A percentile compares a stretch with the other conserved stretches of the same genome.
Conservation (phyloP, 2,329 filamentous ascomycete species). For the Aspergillus novoparasiticus region DNA sequence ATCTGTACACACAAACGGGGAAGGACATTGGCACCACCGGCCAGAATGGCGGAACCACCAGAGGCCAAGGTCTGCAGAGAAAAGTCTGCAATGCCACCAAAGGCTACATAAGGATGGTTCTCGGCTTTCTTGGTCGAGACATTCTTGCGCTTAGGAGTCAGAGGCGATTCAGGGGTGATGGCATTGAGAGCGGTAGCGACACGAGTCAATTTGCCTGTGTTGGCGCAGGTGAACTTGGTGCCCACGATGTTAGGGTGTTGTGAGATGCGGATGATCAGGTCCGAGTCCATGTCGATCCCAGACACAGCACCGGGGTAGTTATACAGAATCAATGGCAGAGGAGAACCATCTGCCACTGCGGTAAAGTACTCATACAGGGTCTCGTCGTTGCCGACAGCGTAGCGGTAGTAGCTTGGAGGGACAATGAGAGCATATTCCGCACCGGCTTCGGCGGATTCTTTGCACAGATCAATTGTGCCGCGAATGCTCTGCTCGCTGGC, state of each 20-base stretch:
- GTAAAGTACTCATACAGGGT: constrained; percentile 74
- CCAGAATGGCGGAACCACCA: constrained; percentile 82
- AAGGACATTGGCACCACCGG: constrained; percentile 83
- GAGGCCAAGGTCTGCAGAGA: constrained; percentile 78
- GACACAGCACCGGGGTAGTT: constrained; percentile 88
- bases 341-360: constrained; percentile 72
- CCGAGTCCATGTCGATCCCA: constrained; percentile 87
- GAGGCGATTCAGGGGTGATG: constrained; percentile 58
- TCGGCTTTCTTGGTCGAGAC: constrained; percentile 32
- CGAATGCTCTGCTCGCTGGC: constrained; percentile 80
- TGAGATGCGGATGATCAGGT: constrained; percentile 77
- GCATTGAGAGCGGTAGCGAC: constrained; percentile 74
- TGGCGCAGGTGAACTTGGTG: constrained; percentile 90
- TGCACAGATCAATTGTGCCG: constrained; percentile 75
- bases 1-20: constrained; percentile 80
- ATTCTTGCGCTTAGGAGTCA: constrained; percentile 29
- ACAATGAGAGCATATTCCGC: constrained; percentile 80
- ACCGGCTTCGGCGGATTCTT: constrained; percentile 67
- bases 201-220: constrained; percentile 84
- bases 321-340: constrained; percentile 81
- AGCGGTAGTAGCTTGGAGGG: constrained; percentile 81
- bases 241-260: constrained; percentile 82
- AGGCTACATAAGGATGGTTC: constrained; percentile 71
- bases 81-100: constrained; percentile 87
- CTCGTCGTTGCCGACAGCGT: constrained; percentile 69